A percentile compares a stretch with the other conserved stretches of the same genome.
Evolutionary conservation across 73 alveolate genomes (phyloP).

Genomic region (Symbiodinium pilosum): DNA sequence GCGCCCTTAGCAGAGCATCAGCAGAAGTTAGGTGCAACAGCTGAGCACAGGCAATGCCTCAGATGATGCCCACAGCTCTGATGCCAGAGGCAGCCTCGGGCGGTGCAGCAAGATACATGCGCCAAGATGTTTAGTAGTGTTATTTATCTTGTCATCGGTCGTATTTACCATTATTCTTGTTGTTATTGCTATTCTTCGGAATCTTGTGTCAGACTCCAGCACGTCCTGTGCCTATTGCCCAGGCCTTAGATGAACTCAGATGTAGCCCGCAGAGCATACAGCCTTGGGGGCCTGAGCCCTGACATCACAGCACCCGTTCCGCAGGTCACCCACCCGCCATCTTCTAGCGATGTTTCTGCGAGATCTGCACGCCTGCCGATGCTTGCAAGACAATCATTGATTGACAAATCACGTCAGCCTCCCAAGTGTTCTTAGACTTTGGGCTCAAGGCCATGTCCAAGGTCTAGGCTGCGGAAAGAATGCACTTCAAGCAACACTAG

Average conservation of each 20-base stretch:
- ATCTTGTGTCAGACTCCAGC: constrained; percentile 32
- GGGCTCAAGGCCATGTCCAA: not conserved
- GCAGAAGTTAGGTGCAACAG: too few relatives aligned
- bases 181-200: not conserved
- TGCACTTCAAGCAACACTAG: not conserved
- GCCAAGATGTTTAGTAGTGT: too few relatives aligned
- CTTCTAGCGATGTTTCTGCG: constrained; percentile 56
- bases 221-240: constrained; percentile 24
- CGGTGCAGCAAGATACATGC: too few relatives aligned
- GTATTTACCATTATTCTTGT: too few relatives aligned
- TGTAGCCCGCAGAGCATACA: not conserved
- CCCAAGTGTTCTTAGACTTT: too few relatives aligned
- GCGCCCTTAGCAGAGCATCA: too few relatives aligned
- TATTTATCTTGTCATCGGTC: too few relatives aligned
- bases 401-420: too few relatives aligned
- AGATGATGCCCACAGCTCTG: too few relatives aligned
- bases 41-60: too few relatives aligned
- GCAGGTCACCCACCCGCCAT: constrained; percentile 53
- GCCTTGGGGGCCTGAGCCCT: too few relatives aligned
- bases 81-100: too few relatives aligned
- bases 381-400: not conserved
- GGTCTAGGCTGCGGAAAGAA: not conserved
- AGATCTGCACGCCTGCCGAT: constrained; percentile 26
- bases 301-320: not conserved
- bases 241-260: not conserved